Evolutionary conservation across 495 filamentous ascomycete genomes (phyloP), one percentile per base, ranked within the genome.

Genomic region (Penicillium egyptiacum): DNA sequence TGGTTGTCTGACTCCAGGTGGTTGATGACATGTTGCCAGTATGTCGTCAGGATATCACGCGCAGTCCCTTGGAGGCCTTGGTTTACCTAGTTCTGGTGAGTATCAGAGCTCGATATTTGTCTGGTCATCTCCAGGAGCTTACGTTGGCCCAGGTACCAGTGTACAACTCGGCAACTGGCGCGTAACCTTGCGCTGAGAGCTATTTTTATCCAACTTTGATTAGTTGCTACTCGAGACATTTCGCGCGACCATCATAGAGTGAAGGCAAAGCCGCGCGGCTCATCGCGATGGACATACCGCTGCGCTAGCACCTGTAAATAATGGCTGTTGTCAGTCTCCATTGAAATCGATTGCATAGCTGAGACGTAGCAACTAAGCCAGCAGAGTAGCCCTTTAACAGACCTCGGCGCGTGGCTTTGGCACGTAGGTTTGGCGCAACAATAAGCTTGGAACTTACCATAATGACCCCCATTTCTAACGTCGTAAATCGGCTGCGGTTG

Each of bases 1-100:
- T 98, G 94, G 35, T 90, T 90, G 61, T 97, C 95, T 40, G 80
- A 88, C 75, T 98, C 94, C 51, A 98, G 84, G 66, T 96, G 90
- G 56, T 86, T 91, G 81, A 98, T 96, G 44, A 90, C 90, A 64
- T 98, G 91, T 70, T 98, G 95, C 94, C 94, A 98, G 76, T 98
- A 98, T 12, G 93, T 95, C 41, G 93, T 96, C 60, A 98, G 82
- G 67, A 98, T 96, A 68, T 98, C 94, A 68, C 93, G 91, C 70
- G 96, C 96, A 43, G 87, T 87, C 53, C 92, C 94, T 59, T 86
- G 88, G 41, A 98, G 85, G 46, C 94, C 94, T 83, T 98, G 94
- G 66, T 94, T 96, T 56, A 96, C 91, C 90, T 94, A 55, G 48
- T 49, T 65, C 28, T 46, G 19, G 56, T 71, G 45, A 64, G 51